These are phyloP conservation scores for Fusarium sp. DNA, from an alignment of 2,329 filamentous ascomycete species.

Conservation along the genomic window DNA sequence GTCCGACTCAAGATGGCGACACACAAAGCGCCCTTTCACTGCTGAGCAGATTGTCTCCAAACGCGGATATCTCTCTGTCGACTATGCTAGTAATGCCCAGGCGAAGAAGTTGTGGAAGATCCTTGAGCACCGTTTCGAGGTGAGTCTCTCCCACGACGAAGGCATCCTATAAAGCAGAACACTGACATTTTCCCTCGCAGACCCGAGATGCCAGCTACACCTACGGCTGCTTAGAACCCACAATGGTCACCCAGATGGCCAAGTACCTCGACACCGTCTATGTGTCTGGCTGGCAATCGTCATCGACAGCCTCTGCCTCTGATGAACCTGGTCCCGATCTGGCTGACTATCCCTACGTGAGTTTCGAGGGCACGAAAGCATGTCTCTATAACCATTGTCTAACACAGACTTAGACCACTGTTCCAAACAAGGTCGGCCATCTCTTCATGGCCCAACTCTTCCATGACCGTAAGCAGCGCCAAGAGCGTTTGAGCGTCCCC, in stretches of 20 bases:
- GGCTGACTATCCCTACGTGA: conserved; percentile 93
- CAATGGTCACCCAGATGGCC: conserved; percentile 99
- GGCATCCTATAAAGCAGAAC: background rate
- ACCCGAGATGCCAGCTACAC: conserved; percentile 89
- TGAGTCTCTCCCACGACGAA: conserved; percentile 52
- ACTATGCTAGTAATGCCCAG: conserved; percentile 89
- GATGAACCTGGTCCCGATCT: conserved; percentile 98
- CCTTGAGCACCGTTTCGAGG: conserved; percentile 86
- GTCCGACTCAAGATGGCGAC: conserved; percentile 88
- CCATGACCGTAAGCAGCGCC: conserved; percentile 98
- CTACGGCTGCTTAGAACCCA: conserved; percentile 96
- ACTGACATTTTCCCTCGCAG: conserved; percentile 53
- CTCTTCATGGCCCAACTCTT: conserved; percentile 99
- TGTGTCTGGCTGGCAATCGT: conserved; percentile 98
- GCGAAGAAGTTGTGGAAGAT: conserved; percentile 96
- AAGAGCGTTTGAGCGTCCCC: conserved; percentile 85
- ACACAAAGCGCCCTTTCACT: conserved; percentile 92
- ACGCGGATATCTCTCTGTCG: conserved; percentile 87
- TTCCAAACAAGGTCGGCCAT: conserved; percentile 97
- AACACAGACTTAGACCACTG: conserved; percentile 78
- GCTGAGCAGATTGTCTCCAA: conserved; percentile 98
- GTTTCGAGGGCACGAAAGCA: conserved; percentile 42
- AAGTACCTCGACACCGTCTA: conserved; percentile 99
- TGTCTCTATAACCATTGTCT: background rate
- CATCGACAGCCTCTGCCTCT: conserved; percentile 91